Base-by-base conservation (phyloP, 139 green algal genomes). In the Edaphochlamys debaryana region DNA sequence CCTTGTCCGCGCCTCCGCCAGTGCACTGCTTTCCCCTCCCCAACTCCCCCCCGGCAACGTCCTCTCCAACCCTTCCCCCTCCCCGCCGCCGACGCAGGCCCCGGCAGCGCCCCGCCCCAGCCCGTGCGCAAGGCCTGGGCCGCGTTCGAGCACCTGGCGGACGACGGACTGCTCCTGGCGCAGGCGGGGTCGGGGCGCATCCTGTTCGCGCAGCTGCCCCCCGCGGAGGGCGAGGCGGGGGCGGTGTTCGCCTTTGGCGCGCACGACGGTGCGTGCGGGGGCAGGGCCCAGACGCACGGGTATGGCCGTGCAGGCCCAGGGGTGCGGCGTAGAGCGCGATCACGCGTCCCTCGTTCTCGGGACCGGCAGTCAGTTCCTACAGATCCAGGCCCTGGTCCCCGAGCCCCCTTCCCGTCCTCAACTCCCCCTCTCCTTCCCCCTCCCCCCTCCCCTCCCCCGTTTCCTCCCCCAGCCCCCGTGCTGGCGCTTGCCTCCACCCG, bases 161-260 rank as follows among this genome's bases (percentile, higher is more conserved):
- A 84, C 15, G 82, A 84, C 48, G 67, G 82, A 6, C 30, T 87
- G 52, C 34, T 87, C 38, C 67, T 79, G n/a, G 27, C 32, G 27
- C 74, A 84, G 23, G 5, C 19, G 27, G 58, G 56, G 11, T 87
- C 82, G 3, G 52, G n/a, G 48, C 71, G 70, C 27, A 69, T 87
- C 37, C 75, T 87, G 7, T 87, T 80, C 30, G 82, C 70, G 25
- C 82, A 84, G 74, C 67, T 87, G 74, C 82, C 82, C 34, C 36
- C 50, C 36, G 56, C 38, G 15, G 74, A 71, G 41, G 82, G 82
- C 32, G 82, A 87, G 73, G 48, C 19, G 15, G 72, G 74, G 1
- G 32, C 67, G 13, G 82, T 76, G 9, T 87, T 79, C 67, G 67
- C 84, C 1, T 87, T 87, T 67, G 82, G 82, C 13, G 4, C 66